Evolutionary conservation across 495 filamentous ascomycete genomes (phyloP).

Genomic region (Gamarada debralockiae): DNA sequence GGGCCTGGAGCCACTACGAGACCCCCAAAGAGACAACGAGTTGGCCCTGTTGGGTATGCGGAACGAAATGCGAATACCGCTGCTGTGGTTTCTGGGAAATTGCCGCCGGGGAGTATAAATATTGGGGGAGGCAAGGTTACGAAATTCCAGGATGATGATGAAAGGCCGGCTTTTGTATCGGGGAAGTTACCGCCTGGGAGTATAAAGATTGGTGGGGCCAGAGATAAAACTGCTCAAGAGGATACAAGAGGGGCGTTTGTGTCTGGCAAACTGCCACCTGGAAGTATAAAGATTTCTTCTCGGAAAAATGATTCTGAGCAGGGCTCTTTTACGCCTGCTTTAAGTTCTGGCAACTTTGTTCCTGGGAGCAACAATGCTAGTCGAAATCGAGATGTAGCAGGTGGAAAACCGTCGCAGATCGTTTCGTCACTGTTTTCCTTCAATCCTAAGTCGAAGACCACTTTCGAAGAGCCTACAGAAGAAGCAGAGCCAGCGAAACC

Average conservation of each 20-base stretch:
- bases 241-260: conserved; percentile 13
- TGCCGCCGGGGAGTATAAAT: conserved; percentile 19
- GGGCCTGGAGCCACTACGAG: conserved; percentile 13
- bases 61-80: conserved; percentile 11
- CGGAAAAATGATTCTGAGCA: conserved; percentile 11
- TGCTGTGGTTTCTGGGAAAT: conserved; percentile 17
- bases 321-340: conserved; percentile 19
- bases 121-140: conserved; percentile 11
- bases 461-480: conserved; percentile 33
- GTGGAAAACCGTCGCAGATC: conserved; percentile 48
- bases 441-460: conserved; percentile 67
- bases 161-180: conserved; percentile 19
- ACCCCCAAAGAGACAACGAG: conserved; percentile 21
- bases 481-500: conserved; percentile 56
- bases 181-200: conserved; percentile 25
- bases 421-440: conserved; percentile 89
- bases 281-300: conserved; percentile 23
- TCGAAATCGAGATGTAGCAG: conserved; percentile 14
- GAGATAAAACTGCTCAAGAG: conserved; percentile 7
- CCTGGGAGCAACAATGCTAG: conserved; percentile 23
- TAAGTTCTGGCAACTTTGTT: conserved; percentile 15
- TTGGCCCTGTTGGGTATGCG: conserved; percentile 11
- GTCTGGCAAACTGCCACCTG: conserved; percentile 18
- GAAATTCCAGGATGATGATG: conserved; percentile 15
- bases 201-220: conserved; percentile 22